Evolutionary conservation across 352 stramenopile genomes (phyloP).

Genomic region (Phytophthora quininea): DNA sequence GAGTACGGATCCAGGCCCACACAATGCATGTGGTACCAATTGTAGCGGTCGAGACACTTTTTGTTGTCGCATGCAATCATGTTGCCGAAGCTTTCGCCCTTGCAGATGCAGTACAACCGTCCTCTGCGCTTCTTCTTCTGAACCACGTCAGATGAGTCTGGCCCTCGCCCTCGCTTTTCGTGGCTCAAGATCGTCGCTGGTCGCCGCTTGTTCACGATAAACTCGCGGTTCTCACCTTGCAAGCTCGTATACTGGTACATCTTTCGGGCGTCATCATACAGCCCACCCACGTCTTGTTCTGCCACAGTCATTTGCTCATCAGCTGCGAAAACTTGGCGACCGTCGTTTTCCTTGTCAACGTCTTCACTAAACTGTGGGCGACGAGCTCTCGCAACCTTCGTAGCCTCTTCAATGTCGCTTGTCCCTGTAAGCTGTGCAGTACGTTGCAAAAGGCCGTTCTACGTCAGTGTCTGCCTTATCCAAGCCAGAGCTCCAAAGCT

Average conservation of each 20-base stretch:
- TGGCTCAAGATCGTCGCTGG: conserved; percentile 1
- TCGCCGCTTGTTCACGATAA: conserved; percentile 27
- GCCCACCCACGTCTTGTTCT: conserved; percentile 27
- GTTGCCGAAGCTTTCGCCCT: conserved; percentile 71
- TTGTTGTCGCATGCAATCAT: conserved; percentile 90
- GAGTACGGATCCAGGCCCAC: conserved; percentile 57
- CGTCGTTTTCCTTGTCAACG: conserved; percentile 44
- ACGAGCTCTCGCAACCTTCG: conserved; percentile 15
- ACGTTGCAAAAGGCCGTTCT: conserved; percentile 2
- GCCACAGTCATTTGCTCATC: conserved; percentile 10
- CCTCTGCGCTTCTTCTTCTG: conserved; percentile 68
- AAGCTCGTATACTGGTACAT: not conserved
- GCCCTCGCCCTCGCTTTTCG: conserved; percentile 22
- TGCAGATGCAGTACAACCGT: conserved; percentile 79
- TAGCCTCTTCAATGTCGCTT: conserved; percentile 19
- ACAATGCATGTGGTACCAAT: conserved; percentile 87
- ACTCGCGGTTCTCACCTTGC: conserved; percentile 4
- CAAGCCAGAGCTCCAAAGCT: not conserved
- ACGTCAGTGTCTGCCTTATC: not conserved
- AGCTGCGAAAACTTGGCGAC: conserved; percentile 11
- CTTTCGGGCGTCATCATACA: conserved; percentile 23
- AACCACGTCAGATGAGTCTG: conserved; percentile 7
- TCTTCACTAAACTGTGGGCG: conserved; percentile 28
- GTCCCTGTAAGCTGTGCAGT: conserved; percentile 28
- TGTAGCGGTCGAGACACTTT: conserved; percentile 75